These are phyloP conservation scores for Exserohilum turcica DNA, from an alignment of 2,329 filamentous ascomycete species.

Conservation along the genomic window DNA sequence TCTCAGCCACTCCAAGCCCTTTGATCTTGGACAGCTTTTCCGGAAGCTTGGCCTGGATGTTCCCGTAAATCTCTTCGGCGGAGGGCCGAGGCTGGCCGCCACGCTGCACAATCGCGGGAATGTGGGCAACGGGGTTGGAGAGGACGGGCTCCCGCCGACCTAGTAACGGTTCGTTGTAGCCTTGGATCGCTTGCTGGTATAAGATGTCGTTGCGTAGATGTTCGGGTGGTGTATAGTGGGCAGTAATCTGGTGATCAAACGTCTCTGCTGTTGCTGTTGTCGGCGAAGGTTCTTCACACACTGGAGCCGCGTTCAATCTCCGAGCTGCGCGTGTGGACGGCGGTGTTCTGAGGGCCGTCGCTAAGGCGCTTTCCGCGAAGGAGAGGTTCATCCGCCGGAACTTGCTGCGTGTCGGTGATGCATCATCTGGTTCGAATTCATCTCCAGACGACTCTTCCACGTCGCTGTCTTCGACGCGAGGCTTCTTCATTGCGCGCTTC, in stretches of 20 bases:
- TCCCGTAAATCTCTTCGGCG: conserved; percentile 1
- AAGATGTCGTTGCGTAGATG: background rate
- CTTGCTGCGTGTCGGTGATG: conserved; percentile 16
- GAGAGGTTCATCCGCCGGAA: conserved; percentile 11
- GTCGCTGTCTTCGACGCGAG: background rate
- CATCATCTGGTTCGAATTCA: conserved; percentile 10
- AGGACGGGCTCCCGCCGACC: conserved; percentile 13
- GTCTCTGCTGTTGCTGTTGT: background rate
- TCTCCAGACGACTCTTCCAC: conserved; percentile 13
- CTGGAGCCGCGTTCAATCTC: background rate
- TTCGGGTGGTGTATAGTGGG: background rate
- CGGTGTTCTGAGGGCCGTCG: conserved; percentile 2
- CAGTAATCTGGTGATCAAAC: background rate
- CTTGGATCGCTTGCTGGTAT: conserved; percentile 4
- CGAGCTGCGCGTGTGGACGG: conserved; percentile 5
- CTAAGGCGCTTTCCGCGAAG: conserved; percentile 13
- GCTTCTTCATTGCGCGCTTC: conserved; percentile 11
- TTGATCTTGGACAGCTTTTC: background rate
- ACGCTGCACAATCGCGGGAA: conserved; percentile 14
- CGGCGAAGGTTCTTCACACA: background rate
- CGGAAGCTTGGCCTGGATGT: conserved; percentile 2
- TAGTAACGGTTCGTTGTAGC: conserved; percentile 23
- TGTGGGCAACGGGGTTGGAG: conserved; percentile 11
- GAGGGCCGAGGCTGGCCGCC: conserved; percentile 7
- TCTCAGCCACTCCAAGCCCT: background rate